These are phyloP conservation scores for Cladosporium colombiae DNA, from an alignment of 2,329 filamentous ascomycete species.

Conservation along the genomic window DNA sequence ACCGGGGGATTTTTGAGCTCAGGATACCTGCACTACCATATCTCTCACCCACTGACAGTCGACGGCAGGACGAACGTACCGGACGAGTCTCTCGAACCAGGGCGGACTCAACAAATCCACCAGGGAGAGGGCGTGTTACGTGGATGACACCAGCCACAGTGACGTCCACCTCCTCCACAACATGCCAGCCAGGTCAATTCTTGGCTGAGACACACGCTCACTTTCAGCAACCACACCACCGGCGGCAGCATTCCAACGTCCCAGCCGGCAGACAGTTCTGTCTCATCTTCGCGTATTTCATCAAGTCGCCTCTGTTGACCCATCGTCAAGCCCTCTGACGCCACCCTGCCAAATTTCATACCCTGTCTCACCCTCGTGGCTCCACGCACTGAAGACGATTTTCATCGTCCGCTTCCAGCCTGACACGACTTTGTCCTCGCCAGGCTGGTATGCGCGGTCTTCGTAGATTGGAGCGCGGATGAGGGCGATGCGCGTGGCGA, in stretches of 20 bases:
- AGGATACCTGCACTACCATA: not conserved
- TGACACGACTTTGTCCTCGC: slow-evolving; percentile 49
- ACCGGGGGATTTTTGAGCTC: not conserved
- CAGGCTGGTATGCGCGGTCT: slow-evolving; percentile 41
- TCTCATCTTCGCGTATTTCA: not conserved
- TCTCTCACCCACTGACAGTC: not conserved
- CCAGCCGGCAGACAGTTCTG: not conserved
- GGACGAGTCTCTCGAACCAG: not conserved
- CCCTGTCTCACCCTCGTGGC: slow-evolving; percentile 60
- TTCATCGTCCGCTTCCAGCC: slow-evolving; percentile 78
- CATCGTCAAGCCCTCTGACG: slow-evolving; percentile 24
- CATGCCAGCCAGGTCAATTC: not conserved
- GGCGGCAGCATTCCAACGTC: not conserved
- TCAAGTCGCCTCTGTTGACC: not conserved
- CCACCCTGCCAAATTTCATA: slow-evolving; percentile 76
- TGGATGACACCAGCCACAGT: not conserved
- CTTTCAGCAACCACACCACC: not conserved
- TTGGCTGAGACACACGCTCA: not conserved
- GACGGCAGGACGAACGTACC: not conserved
- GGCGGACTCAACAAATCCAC: not conserved
- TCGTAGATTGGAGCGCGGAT: slow-evolving; percentile 66
- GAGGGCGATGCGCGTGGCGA: slow-evolving; percentile 78
- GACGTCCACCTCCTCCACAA: not conserved
- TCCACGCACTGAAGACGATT: slow-evolving; percentile 85
- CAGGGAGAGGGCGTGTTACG: not conserved